Base-by-base conservation (phyloP, 2,329 filamentous ascomycete species). In the Botrytis byssoidea region DNA sequence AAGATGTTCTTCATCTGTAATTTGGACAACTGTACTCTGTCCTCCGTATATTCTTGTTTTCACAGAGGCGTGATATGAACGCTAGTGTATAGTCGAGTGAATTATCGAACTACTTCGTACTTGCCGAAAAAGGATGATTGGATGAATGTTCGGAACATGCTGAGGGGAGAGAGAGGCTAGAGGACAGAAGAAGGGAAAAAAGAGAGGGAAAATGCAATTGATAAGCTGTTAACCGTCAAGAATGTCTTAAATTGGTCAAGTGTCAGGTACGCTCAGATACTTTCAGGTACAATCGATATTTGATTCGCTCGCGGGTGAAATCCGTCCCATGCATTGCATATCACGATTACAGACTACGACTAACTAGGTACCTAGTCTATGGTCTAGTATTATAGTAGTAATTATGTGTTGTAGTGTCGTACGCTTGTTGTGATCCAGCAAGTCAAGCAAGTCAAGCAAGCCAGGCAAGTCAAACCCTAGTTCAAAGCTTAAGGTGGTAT, bases 251-350 rank as follows among this genome's bases (percentile, higher is more conserved):
- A 40, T 20, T 40, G 65, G 65, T 55, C 29, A 55, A 68, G 65
- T 55, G 65, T 55, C 65, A 68, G 46, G 65, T 40, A 68, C 64
- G 8, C 16, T 25, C 20, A 35, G 20, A 25, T n/a, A 37, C 18
- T 37, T 12, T 55, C 65, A 55, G 65, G 65, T 55, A 68, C 65
- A 40, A 55, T 32, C 22, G 35, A 42, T 4, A 16, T 68, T 42
- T 68, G 35, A 68, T 68, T 68, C 35, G 65, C 10, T 68, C 35
- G 65, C 65, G 35, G 65, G 65, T 29, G n/a, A 40, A 22, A 29
- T 29, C 65, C 65, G 25, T 67, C 46, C 65, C 32, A 46, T 67
- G 65, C 32, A 40, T 67, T 55, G n/a, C 18, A 44, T 44, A 14
- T 29, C 16, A n/a, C 48, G 48, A 51, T 9, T n/a, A n/a, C 48